Evolutionary conservation across 352 stramenopile genomes (phyloP).

Genomic region (Globisporangium carolinianum): DNA sequence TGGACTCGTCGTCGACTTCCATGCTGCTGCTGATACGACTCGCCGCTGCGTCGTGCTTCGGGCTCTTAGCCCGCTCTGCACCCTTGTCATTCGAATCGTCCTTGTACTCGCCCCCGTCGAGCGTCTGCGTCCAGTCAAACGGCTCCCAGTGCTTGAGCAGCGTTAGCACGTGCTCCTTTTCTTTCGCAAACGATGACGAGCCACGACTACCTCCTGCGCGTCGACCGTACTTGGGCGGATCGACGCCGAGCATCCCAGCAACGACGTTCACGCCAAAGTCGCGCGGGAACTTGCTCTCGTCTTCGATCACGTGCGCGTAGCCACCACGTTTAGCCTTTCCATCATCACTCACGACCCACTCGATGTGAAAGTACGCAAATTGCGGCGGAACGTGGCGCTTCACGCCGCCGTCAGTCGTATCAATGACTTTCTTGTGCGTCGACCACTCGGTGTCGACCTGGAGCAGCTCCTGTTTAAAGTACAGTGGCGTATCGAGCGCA

Average conservation of each 20-base stretch:
- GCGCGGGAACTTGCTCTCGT: constrained; percentile 61
- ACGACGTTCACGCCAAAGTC: constrained; percentile 79
- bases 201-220: constrained; percentile 25
- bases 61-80: no score
- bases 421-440: constrained; percentile 79
- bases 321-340: constrained; percentile 17
- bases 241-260: constrained; percentile 65
- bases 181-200: constrained; percentile 28
- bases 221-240: constrained; percentile 53
- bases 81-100: background rate
- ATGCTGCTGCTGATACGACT: no score
- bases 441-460: constrained; percentile 72
- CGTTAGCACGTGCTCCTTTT: constrained; percentile 51
- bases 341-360: constrained; percentile 26
- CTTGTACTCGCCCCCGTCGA: constrained; percentile 36
- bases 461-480: constrained; percentile 81
- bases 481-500: constrained; percentile 58
- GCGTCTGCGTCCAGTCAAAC: constrained; percentile 70
- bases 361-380: constrained; percentile 85
- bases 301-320: constrained; percentile 80
- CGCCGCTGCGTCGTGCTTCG: no score
- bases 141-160: constrained; percentile 62
- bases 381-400: constrained; percentile 57
- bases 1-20: no score
- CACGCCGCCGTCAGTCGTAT: constrained; percentile 55